These are phyloP conservation scores for Oryza coarctata DNA, from an alignment of 176 grass and related monocot species.

Conservation along the genomic window DNA sequence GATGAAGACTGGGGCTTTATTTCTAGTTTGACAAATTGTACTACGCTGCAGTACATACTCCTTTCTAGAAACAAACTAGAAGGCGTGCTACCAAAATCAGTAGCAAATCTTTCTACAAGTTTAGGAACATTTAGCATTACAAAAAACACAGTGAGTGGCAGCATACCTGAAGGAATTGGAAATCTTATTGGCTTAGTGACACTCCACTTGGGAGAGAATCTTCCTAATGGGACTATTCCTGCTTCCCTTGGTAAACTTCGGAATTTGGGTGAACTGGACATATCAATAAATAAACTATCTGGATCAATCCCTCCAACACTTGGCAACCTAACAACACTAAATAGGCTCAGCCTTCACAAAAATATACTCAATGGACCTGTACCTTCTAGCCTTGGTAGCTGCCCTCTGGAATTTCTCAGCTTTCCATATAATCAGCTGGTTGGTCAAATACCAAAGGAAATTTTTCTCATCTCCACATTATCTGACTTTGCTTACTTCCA, in stretches of 20 bases:
- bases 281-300: not conserved
- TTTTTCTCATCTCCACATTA: not conserved
- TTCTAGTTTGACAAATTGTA: conserved; percentile 30
- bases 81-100: conserved; percentile 8
- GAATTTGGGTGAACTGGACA: not conserved
- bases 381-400: conserved; percentile 3
- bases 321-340: not conserved
- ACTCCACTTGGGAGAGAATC: not conserved
- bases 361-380: not conserved
- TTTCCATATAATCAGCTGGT: not conserved
- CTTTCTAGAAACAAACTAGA: not conserved
- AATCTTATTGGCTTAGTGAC: not conserved
- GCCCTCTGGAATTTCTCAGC: not conserved
- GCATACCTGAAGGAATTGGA: conserved; percentile 26
- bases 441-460: conserved; percentile 18
- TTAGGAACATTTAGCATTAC: not conserved
- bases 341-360: not conserved
- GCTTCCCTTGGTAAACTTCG: not conserved
- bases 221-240: conserved; percentile 8
- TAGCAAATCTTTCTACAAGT: conserved; percentile 17
- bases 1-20: not conserved
- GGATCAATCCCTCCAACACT: not conserved
- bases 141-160: not conserved
- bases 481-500: not conserved
- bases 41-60: not conserved